Conservation (phyloP, 2,329 filamentous ascomycete species). For the Dothideomycetes sp. region DNA sequence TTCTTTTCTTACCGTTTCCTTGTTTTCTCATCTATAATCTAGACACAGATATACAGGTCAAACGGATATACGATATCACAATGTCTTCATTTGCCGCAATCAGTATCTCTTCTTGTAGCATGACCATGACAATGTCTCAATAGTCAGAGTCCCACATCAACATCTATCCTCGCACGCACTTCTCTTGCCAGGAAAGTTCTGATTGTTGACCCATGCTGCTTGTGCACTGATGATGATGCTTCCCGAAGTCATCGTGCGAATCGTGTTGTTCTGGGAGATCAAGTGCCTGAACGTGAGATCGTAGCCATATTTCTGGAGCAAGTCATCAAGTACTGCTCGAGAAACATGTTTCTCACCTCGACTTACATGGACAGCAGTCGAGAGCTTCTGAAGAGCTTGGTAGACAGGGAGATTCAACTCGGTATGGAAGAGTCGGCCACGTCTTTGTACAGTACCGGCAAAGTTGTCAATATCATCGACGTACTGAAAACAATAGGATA, state of each 20-base stretch:
- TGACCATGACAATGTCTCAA: too few relatives aligned
- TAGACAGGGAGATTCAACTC: slow-evolving; percentile 30
- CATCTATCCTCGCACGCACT: neutral
- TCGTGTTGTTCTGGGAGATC: slow-evolving; percentile 21
- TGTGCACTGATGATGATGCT: slow-evolving; percentile 20
- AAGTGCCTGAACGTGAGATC: slow-evolving; percentile 23
- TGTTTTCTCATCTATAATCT: too few relatives aligned
- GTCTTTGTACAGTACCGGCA: slow-evolving; percentile 23
- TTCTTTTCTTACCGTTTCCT: too few relatives aligned
- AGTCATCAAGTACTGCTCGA: neutral
- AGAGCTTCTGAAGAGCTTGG: slow-evolving; percentile 24
- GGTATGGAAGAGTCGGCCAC: slow-evolving; percentile 28
- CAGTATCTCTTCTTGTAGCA: too few relatives aligned
- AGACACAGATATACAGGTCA: too few relatives aligned
- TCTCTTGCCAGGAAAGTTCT: slow-evolving; percentile 12
- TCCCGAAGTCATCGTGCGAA: slow-evolving; percentile 30
- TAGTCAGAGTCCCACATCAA: too few relatives aligned
- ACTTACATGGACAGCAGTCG: slow-evolving; percentile 23
- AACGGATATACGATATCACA: too few relatives aligned
- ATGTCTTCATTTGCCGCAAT: too few relatives aligned
- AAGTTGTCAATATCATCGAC: slow-evolving; percentile 22
- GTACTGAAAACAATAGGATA: slow-evolving; percentile 18
- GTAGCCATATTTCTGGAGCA: slow-evolving; percentile 20
- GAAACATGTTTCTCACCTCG: neutral
- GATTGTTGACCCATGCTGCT: slow-evolving; percentile 13